Evolutionary conservation across 257 asterid species (phyloP), one percentile per base, ranked within the genome.

Genomic region (Marsdenia floribunda): DNA sequence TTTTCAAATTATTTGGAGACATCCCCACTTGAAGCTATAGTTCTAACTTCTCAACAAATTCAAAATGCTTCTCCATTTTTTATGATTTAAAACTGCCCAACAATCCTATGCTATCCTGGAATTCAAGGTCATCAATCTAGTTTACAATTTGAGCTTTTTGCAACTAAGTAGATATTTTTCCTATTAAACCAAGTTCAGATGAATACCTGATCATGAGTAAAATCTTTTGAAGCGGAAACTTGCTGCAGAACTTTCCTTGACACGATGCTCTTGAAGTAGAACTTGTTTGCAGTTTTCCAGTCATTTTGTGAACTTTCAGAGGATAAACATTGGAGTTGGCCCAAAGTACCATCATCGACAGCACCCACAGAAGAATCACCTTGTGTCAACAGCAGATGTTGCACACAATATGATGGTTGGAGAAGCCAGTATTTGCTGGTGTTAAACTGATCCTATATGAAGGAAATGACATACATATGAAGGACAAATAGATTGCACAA

Each of bases 251-350:
- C 76, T 82, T 87, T 82, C 80, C 81, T 73, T 9, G 98, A 86
- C 57, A 89, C 85, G 73, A 95, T 83, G 88, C 97, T 86, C 88
- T 86, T 95, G 90, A 90, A 95, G 84, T 95, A 95, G 87, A 78
- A 89, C 73, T 78, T 80, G 67, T 92, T 92, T 59, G 96, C 96
- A 26, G 74, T 65, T 76, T 74, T 85, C 98, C 99, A 94, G 61
- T 79, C 75, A 64, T 47, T 72, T 65, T 86, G 89, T 60, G 61
- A 68, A 76, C 49, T 73, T 37, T 75, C 78, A 77, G 70, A 38
- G 22, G 89, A 76, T 24, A 83, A 77, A 75, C 80, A 69, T 79
- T 77, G 78, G 66, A 73, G 60, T 80, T 72, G 40, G 77, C 80
- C 71, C 15, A 37, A 49, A 73, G 73, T 78, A 79, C 71, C 14